These are phyloP conservation scores for Oidiodendron maius DNA, from an alignment of 495 filamentous ascomycete genomes.

Conservation along the genomic window DNA sequence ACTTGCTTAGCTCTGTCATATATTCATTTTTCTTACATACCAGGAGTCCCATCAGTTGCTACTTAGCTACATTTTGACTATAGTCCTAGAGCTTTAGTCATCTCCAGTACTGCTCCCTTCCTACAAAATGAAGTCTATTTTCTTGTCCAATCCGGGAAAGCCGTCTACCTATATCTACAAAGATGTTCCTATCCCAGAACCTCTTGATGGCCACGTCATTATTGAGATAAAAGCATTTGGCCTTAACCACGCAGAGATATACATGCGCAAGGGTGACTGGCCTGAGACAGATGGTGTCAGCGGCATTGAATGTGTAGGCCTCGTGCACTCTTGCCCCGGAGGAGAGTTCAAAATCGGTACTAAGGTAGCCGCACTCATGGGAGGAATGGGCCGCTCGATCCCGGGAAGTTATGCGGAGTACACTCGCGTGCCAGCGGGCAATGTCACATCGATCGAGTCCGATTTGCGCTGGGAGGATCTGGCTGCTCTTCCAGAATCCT, in stretches of 20 bases:
- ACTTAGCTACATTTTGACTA: too few species aligned
- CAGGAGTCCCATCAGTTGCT: too few species aligned
- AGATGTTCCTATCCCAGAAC: slow-evolving; percentile 27
- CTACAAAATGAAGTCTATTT: slow-evolving; percentile 38
- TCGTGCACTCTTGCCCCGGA: slow-evolving; percentile 31
- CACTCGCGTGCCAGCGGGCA: slow-evolving; percentile 24
- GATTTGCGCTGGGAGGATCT: slow-evolving; percentile 32
- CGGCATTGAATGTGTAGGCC: slow-evolving; percentile 42
- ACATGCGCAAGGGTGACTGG: slow-evolving; percentile 45
- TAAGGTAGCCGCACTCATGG: slow-evolving; percentile 35
- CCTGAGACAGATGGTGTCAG: slow-evolving; percentile 37
- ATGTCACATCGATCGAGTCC: slow-evolving; percentile 30
- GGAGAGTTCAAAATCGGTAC: slow-evolving; percentile 28
- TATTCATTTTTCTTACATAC: too few species aligned
- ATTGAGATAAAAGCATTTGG: slow-evolving; percentile 39
- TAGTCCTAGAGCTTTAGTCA: too few species aligned
- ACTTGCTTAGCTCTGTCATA: too few species aligned
- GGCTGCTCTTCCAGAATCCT: slow-evolving; percentile 36
- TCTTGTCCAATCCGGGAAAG: slow-evolving; percentile 34
- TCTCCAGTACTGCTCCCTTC: too few species aligned
- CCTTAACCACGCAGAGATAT: slow-evolving; percentile 44
- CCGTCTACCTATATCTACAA: slow-evolving; percentile 30
- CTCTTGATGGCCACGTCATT: slow-evolving; percentile 28
- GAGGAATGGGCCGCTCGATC: slow-evolving; percentile 34
- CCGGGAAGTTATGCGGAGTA: slow-evolving; percentile 38